Evolutionary conservation across 345 rosid genomes (phyloP).

Genomic region (Lumnitzera littorea): DNA sequence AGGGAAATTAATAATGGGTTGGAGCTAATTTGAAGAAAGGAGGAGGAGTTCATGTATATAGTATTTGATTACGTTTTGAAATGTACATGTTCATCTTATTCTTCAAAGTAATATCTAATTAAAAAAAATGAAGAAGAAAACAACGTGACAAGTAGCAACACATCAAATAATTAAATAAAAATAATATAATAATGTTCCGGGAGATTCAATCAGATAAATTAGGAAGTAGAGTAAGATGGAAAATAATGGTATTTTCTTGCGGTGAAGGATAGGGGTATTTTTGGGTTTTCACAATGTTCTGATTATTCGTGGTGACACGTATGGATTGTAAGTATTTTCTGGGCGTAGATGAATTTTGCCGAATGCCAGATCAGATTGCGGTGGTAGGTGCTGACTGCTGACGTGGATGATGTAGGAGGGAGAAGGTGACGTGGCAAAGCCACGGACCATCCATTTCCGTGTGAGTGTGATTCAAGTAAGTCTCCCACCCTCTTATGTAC

Average conservation of each 20-base stretch:
- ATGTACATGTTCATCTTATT: no score
- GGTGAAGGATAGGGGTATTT: background rate
- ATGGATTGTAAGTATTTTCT: background rate
- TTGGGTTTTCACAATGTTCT: background rate
- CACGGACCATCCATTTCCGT: constrained; percentile 23
- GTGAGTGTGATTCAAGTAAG: constrained; percentile 20
- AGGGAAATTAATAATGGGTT: no score
- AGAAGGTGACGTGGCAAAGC: constrained; percentile 24
- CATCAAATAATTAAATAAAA: background rate
- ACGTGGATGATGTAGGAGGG: constrained; percentile 29
- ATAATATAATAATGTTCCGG: background rate
- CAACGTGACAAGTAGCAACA: background rate
- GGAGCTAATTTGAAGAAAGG: no score
- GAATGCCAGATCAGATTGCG: background rate
- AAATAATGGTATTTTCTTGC: background rate
- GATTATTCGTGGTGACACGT: background rate
- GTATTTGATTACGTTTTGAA: no score
- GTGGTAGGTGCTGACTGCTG: background rate
- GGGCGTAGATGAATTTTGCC: constrained; percentile 8
- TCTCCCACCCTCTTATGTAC: background rate
- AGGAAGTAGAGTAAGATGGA: background rate
- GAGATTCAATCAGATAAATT: background rate
- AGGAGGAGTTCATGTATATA: no score
- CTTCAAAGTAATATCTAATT: no score
- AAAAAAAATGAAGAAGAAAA: background rate